Evolutionary conservation across 176 grass and related monocot species (phyloP), one percentile per base, ranked within the genome.

Genomic region (Carex littledalei): DNA sequence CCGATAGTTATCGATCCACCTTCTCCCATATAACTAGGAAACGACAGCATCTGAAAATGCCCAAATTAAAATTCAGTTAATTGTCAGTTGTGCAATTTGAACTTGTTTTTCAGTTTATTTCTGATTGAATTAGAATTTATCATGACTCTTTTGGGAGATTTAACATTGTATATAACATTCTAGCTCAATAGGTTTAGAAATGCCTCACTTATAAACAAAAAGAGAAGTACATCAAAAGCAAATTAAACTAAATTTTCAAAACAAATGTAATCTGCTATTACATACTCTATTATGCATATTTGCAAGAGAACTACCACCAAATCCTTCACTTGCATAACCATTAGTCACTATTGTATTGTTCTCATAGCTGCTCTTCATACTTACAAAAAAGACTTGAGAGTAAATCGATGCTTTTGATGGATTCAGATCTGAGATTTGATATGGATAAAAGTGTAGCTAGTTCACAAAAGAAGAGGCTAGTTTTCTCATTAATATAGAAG

Each of bases 11-110:
- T 81, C 5, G 77, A 89, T 45, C 89, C 90, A 60, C 75, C 85
- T 24, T 92, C 90, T 26, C 82, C 88, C 69, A 90, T 67, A 84
- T 90, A 90, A 87, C 89, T 85, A 35, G 88, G 93, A 58, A 92
- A 78, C 17, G 92, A 87, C 35, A 89, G 62, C 89, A 83, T 91
- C 94, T 95, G 87, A 81, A 92, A 53, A 34, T 67, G 18, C 41
- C 16, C 79, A 74, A 75, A 65, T 80, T 67, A 55, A 55, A 13
- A 2, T 2, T 56, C 4, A 5, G 16, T 32, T 78, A 32, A 17
- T 22, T 18, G 74, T 43, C 32, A 69, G 34, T 8, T 8, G 3
- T 39, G 6, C 34, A 41, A 71, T n/a, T 68, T 13, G 17, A 39
- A n/a, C 41, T 49, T 8, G 2, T 50, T 49, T 18, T 41, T 72